Evolutionary conservation across 768 basidiomycete genomes (phyloP).

Genomic region (Hydnum rufescens): DNA sequence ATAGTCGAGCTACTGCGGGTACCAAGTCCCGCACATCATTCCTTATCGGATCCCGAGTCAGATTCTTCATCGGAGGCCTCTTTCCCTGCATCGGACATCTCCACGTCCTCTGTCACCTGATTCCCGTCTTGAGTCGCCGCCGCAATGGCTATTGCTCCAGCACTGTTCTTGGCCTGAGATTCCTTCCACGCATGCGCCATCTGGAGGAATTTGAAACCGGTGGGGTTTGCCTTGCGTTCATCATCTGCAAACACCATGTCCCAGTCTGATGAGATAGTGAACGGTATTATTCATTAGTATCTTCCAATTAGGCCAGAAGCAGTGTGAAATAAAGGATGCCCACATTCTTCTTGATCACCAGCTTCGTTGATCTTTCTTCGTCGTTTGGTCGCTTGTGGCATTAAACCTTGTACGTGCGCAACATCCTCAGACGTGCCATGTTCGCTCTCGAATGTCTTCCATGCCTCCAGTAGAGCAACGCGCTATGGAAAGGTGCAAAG

Average conservation of each 20-base stretch:
- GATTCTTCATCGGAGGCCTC: too few relatives aligned
- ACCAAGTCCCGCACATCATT: too few relatives aligned
- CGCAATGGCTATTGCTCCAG: too few relatives aligned
- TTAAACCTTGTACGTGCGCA: conserved; percentile 72
- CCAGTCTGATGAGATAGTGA: conserved; percentile 43
- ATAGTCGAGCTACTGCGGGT: too few relatives aligned
- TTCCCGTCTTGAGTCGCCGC: too few relatives aligned
- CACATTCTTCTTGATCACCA: neutral
- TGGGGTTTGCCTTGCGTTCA: conserved; percentile 81
- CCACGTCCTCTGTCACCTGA: too few relatives aligned
- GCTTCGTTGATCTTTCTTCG: neutral
- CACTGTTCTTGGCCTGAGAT: too few relatives aligned
- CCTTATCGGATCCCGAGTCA: too few relatives aligned
- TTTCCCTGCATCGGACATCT: too few relatives aligned
- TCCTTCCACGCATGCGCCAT: conserved; percentile 85
- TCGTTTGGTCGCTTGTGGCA: conserved; percentile 39
- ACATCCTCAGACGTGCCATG: conserved; percentile 56
- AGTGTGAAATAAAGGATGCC: neutral
- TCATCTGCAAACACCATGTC: conserved; percentile 94
- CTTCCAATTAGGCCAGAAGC: neutral
- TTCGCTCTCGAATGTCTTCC: conserved; percentile 83
- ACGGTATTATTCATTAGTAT: neutral
- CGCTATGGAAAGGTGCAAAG: conserved; percentile 34
- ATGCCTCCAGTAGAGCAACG: conserved; percentile 77
- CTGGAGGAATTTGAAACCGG: conserved; percentile 87